Evolutionary conservation across 1,284 basidiomycete species (phyloP).

Genomic region (Vanrija humicola): DNA sequence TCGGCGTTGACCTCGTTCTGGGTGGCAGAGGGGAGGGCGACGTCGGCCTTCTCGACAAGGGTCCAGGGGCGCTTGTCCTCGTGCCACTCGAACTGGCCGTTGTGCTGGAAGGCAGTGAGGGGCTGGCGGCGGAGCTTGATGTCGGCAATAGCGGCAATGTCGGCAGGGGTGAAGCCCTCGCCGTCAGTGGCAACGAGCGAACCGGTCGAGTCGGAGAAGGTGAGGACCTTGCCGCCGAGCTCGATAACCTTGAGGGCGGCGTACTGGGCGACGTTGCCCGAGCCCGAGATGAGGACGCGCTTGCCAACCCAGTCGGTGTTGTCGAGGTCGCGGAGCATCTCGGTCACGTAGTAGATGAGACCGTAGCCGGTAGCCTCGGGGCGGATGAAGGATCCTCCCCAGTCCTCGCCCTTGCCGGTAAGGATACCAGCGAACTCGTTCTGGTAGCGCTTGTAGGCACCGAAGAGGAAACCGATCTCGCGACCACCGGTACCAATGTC

Average conservation of each 20-base stretch:
- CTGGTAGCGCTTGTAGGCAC: conserved; percentile 68
- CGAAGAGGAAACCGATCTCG: conserved; percentile 68
- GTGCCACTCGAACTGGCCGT: conserved; percentile 60
- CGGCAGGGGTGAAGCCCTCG: conserved; percentile 59
- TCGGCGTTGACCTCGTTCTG: conserved; percentile 69
- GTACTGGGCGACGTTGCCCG: conserved; percentile 71
- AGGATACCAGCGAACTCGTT: conserved; percentile 75
- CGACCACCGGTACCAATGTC: conserved; percentile 68
- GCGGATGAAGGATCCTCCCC: conserved; percentile 69
- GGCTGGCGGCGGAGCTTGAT: conserved; percentile 64
- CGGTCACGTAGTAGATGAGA: conserved; percentile 71
- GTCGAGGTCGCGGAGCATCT: conserved; percentile 50
- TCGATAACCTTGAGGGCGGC: conserved; percentile 76
- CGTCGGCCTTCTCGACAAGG: conserved; percentile 63
- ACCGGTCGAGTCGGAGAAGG: conserved; percentile 76
- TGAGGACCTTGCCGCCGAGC: conserved; percentile 68
- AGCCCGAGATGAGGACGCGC: conserved; percentile 67
- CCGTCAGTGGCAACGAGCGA: conserved; percentile 58
- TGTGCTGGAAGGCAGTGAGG: conserved; percentile 55
- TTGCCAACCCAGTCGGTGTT: conserved; percentile 55
- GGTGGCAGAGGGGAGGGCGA: conserved; percentile 71
- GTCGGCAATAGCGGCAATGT: conserved; percentile 58
- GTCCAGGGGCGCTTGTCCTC: conserved; percentile 70
- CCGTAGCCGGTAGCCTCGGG: conserved; percentile 71
- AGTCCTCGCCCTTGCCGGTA: conserved; percentile 71